Evolutionary conservation across 2,329 filamentous ascomycete species (phyloP).

Genomic region (Monilinia laxa): DNA sequence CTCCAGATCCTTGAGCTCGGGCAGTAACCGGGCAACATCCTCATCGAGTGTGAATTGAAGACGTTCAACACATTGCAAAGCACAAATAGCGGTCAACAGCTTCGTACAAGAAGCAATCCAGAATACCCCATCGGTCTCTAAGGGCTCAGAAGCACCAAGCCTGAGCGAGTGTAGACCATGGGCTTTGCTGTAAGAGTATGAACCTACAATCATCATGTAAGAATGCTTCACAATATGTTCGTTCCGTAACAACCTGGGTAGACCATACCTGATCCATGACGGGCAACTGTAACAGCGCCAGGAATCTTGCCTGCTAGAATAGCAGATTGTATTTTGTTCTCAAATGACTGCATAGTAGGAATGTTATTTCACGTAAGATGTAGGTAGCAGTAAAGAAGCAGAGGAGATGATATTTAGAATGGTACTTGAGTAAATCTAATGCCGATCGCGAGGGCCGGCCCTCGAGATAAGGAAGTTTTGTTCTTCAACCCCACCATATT

Average conservation of each 20-base stretch:
- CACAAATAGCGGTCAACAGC: conserved; percentile 51
- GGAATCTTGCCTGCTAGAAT: conserved; percentile 26
- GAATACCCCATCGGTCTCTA: conserved; percentile 61
- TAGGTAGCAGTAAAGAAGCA: background rate
- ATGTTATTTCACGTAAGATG: background rate
- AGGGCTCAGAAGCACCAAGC: conserved; percentile 54
- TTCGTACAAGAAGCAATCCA: conserved; percentile 60
- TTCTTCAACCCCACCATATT: background rate
- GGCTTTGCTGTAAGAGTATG: conserved; percentile 41
- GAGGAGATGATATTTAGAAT: background rate
- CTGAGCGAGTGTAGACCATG: conserved; percentile 46
- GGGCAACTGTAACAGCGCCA: conserved; percentile 29
- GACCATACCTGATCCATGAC: conserved; percentile 25
- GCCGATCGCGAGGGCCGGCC: no score
- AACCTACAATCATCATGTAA: conserved; percentile 34
- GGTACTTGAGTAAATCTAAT: background rate
- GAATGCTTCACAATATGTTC: background rate
- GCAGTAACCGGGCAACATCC: conserved; percentile 33
- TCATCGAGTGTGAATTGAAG: conserved; percentile 52
- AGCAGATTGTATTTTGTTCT: background rate
- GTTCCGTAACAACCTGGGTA: background rate
- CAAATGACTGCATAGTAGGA: conserved; percentile 9
- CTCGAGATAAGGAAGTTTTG: background rate
- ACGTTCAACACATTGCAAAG: conserved; percentile 57
- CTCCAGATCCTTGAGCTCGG: conserved; percentile 35